A percentile compares a stretch with the other conserved stretches of the same genome.
These are phyloP conservation scores for Yarrowia yakushimensis DNA, from an alignment of 805 yeast species.

Conservation along the genomic window DNA sequence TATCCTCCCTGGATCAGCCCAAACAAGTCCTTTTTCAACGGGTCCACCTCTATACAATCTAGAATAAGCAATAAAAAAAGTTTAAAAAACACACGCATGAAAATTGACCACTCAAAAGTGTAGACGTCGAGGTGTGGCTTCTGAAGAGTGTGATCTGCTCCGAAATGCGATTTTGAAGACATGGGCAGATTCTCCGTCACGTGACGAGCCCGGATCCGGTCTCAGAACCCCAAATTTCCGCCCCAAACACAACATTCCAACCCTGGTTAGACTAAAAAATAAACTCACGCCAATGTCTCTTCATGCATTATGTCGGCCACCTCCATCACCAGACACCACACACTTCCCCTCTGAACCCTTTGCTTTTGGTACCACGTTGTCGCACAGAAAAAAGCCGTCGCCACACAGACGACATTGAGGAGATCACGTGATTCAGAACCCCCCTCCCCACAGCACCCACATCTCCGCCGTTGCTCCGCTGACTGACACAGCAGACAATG, in stretches of 20 bases:
- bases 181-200: not conserved
- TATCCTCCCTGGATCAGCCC: too few species aligned
- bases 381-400: too few species aligned
- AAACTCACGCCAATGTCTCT: constrained; percentile 9
- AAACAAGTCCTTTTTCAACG: not conserved
- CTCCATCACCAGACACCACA: not conserved
- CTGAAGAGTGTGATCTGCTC: too few species aligned
- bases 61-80: not conserved
- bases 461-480: too few species aligned
- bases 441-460: not conserved
- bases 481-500: not conserved
- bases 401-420: too few species aligned
- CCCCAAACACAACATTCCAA: not conserved
- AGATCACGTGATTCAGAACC: not conserved
- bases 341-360: not conserved
- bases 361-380: too few species aligned
- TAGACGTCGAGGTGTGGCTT: not conserved
- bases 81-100: not conserved
- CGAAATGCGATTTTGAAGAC: too few species aligned
- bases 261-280: not conserved
- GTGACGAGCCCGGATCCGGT: not conserved
- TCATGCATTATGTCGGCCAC: constrained; percentile 22
- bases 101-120: constrained; percentile 17
- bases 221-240: not conserved
- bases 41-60: not conserved